phyloP scores from a whole-genome alignment of 2,329 filamentous ascomycete species.

The Graphilbum fragrans region DNA sequence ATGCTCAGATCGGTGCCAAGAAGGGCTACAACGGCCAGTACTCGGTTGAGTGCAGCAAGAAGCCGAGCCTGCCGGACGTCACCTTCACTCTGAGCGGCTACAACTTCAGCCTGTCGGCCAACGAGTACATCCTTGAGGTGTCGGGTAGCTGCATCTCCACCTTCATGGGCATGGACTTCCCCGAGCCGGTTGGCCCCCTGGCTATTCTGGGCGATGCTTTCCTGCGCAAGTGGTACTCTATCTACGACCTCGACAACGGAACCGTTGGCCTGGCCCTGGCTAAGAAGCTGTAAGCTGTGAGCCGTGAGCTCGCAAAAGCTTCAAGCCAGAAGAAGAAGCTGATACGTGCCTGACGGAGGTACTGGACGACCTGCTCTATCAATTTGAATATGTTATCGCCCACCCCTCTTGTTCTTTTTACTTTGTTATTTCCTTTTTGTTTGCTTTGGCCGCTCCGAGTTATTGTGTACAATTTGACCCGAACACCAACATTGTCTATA shows the following conservation, averaged over 20 bases:
- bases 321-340: neutral
- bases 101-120: slow-evolving; percentile 80
- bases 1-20: slow-evolving; percentile 95
- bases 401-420: neutral
- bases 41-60: slow-evolving; percentile 78
- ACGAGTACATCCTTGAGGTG: slow-evolving; percentile 93
- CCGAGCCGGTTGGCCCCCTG: slow-evolving; percentile 77
- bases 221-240: slow-evolving; percentile 81
- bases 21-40: slow-evolving; percentile 98
- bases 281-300: slow-evolving; percentile 31
- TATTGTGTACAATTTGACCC: no score
- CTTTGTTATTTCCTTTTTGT: neutral
- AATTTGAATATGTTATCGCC: neutral
- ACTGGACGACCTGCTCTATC: neutral
- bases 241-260: slow-evolving; percentile 87
- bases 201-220: slow-evolving; percentile 88
- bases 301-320: neutral
- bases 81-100: slow-evolving; percentile 83
- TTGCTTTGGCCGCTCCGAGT: neutral
- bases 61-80: slow-evolving; percentile 74
- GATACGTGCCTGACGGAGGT: no score
- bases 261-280: slow-evolving; percentile 82
- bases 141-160: slow-evolving; percentile 93
- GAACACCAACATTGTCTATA: no score
- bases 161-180: slow-evolving; percentile 94